phyloP scores from a whole-genome alignment of 1,284 basidiomycete genomes.

The Ceratobasidium theobromae region DNA sequence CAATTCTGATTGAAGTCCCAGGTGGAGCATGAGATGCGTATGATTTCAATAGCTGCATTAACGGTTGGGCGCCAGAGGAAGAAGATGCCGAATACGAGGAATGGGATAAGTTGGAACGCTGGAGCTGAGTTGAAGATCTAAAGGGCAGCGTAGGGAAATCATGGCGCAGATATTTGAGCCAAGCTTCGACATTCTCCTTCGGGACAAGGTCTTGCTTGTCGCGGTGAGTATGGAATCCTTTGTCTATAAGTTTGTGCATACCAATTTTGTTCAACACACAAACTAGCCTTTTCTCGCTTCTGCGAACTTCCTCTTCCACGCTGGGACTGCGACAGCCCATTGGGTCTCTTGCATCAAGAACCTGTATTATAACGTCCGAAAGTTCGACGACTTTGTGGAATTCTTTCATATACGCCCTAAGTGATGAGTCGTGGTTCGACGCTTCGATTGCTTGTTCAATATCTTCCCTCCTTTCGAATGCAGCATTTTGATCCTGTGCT shows the following conservation, averaged over 20 bases:
- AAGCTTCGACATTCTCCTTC: conserved; percentile 82
- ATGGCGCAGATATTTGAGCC: conserved; percentile 89
- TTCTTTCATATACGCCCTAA: conserved; percentile 37
- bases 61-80: conserved; percentile 49
- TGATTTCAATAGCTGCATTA: conserved; percentile 88
- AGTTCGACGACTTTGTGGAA: conserved; percentile 93
- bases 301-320: conserved; percentile 87
- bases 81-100: conserved; percentile 67
- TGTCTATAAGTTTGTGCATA: conserved; percentile 45
- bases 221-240: not conserved
- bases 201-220: conserved; percentile 79
- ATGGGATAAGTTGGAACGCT: conserved; percentile 77
- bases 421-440: conserved; percentile 6
- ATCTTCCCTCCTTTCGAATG: conserved; percentile 53
- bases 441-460: not conserved
- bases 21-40: conserved; percentile 72
- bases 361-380: conserved; percentile 82
- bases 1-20: conserved; percentile 78
- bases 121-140: conserved; percentile 79
- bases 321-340: conserved; percentile 84
- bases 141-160: conserved; percentile 93
- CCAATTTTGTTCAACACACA: conserved; percentile 94
- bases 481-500: conserved; percentile 39
- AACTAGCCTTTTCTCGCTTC: conserved; percentile 84
- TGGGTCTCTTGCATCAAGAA: conserved; percentile 89